Base-by-base conservation (phyloP, 345 rosid species). In the Tarenaya hassleriana region DNA sequence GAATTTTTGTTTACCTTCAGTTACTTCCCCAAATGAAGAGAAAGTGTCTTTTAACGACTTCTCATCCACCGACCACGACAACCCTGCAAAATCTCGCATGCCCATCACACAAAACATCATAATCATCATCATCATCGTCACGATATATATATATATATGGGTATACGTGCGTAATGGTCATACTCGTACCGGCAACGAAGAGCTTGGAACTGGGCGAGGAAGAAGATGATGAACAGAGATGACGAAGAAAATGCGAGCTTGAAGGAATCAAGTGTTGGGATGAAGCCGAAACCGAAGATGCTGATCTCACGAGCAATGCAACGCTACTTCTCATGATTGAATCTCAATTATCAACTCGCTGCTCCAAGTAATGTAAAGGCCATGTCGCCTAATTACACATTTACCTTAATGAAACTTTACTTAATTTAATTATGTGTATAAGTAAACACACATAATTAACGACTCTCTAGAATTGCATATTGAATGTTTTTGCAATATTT, bases 1-100 rank as follows among this genome's bases (percentile, higher is more conserved):
- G 10, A 16, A 31, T 37, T 1, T 7, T 8, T 43, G 10, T 7
- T 16, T 62, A 79, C 95, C 92, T 77, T 88, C 83, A 11, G 73
- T 17, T 24, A 83, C 77, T 19, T 74, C 72, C 7, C 97, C 95
- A 16, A 73, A 88, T 19, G 81, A 75, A 48, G 87, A 77, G 80
- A 85, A 88, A 16, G 95, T 85, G 38, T 85, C 87, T 68, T 71
- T 73, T 41, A 89, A 70, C 10, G 92, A 81, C 69, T 77, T 79
- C 70, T 89, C 95, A 32, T 85, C 85, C 16, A 83, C 85, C 4
- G 87, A 77, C 83, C 78, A 77, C 0, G 97, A 88, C 61, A 85
- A 63, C 13, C 97, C 97, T 88, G 59, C 64, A 52, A 49, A 8
- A 48, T 4, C 2, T 39, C 42, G 21, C 7, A 21, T 9, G 10